These are phyloP conservation scores for Phytophthora chlamydospora DNA, from an alignment of 352 stramenopile genomes.

Conservation along the genomic window DNA sequence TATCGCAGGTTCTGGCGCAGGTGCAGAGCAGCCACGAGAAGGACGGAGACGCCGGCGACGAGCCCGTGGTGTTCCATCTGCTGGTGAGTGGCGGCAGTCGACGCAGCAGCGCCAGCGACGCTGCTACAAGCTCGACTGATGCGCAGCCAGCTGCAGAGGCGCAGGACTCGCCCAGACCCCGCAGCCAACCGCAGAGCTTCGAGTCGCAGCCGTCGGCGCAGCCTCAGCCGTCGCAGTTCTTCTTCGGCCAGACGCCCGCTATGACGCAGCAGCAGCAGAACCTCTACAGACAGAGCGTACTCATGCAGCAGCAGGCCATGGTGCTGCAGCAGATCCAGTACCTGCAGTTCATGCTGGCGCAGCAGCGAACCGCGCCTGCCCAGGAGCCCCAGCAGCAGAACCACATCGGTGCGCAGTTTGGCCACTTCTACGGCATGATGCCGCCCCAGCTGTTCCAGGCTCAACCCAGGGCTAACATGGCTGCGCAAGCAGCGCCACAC, in stretches of 20 bases:
- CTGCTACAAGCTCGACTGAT: background rate
- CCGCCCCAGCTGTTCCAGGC: constrained; percentile 38
- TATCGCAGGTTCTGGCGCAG: constrained; percentile 51
- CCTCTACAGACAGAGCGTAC: constrained; percentile 60
- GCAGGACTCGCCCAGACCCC: constrained; percentile 36
- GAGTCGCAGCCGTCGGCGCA: constrained; percentile 8
- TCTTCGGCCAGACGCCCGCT: constrained; percentile 20
- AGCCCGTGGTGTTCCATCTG: constrained; percentile 78
- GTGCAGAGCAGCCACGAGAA: constrained; percentile 43
- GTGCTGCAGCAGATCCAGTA: constrained; percentile 85
- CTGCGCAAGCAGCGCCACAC: constrained; percentile 1
- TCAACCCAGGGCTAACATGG: constrained; percentile 12
- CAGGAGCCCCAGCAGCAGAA: constrained; percentile 19
- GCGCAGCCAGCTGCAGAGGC: constrained; percentile 15
- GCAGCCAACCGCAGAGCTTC: constrained; percentile 17
- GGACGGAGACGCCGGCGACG: constrained; percentile 29
- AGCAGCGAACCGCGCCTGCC: constrained; percentile 28
- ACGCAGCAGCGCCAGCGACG: constrained; percentile 5
- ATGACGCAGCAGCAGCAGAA: constrained; percentile 51
- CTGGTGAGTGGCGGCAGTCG: constrained; percentile 50
- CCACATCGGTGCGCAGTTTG: constrained; percentile 36
- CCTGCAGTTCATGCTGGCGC: constrained; percentile 66
- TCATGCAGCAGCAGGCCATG: constrained; percentile 84
- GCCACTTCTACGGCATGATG: constrained; percentile 42
- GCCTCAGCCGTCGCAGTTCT: constrained; percentile 19